A percentile compares a stretch with the other conserved stretches of the same genome.
Conservation (phyloP, 2,329 filamentous ascomycete genomes). For the Periconia digitata region DNA sequence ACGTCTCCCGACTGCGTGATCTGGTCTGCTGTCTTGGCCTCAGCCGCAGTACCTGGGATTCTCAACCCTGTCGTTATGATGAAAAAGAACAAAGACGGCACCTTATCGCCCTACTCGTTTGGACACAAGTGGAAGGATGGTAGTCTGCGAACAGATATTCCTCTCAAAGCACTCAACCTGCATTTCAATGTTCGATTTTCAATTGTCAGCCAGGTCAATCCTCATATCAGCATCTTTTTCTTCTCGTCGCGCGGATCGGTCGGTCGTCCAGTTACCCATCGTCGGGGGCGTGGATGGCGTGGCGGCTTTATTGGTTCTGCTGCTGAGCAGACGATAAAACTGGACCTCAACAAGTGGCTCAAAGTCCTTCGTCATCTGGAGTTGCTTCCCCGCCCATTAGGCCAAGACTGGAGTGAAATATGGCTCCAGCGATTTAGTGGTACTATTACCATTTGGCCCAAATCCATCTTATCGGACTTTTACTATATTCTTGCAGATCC, state of each 20-base stretch:
- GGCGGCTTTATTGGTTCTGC: constrained; percentile 93
- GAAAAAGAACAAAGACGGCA: constrained; percentile 77
- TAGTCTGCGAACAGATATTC: constrained; percentile 90
- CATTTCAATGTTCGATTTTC: constrained; percentile 99
- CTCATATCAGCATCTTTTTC: constrained; percentile 98
- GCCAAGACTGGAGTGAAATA: constrained; percentile 95
- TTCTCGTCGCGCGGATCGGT: constrained; percentile 92
- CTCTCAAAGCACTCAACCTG: constrained; percentile 87
- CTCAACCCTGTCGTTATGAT: constrained; percentile 93
- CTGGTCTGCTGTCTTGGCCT: constrained; percentile 94
- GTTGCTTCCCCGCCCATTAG: constrained; percentile 82
- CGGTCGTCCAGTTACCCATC: constrained; percentile 90
- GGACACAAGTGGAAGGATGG: constrained; percentile 99
- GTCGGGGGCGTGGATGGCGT: constrained; percentile 90
- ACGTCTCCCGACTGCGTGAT: constrained; percentile 97
- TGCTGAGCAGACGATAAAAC: constrained; percentile 90
- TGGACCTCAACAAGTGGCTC: constrained; percentile 97
- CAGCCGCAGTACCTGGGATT: constrained; percentile 93
- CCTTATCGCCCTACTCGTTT: constrained; percentile 86
- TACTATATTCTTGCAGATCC: constrained; percentile 85
- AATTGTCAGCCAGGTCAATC: constrained; percentile 86
- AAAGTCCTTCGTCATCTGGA: constrained; percentile 92
- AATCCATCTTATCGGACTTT: constrained; percentile 76
- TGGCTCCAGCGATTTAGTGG: constrained; percentile 96
- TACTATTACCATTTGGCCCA: constrained; percentile 95